Evolutionary conservation across 495 filamentous ascomycete genomes (phyloP), one percentile per base, ranked within the genome.

Genomic region (Chaetomium fimeti): DNA sequence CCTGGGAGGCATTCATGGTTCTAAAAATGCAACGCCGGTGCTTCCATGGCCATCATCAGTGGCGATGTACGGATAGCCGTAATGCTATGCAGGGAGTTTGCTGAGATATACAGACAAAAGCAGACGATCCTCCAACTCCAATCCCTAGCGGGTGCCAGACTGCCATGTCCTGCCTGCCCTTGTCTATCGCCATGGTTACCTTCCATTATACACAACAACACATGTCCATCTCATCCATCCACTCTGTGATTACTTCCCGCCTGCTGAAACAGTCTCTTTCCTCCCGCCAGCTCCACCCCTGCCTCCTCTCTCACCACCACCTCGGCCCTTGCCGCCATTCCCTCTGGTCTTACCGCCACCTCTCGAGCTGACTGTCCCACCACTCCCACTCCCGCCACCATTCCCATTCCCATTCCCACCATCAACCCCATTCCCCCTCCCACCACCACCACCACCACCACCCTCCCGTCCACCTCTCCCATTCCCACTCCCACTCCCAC

Each of bases 81-180:
- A 18, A 32, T 18, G 6, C 47, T 15, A 54, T 22, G 51, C 22
- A 20, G 27, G 32, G 5, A 54, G 13, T 13, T 22, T 15, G 13
- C 51, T 22, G 6, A n/a, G 8, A 29, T 54, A 54, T 29, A 28
- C 49, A 52, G 24, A 25, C 11, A 28, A 52, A 27, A 54, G 51
- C 51, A 54, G 51, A 32, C 32, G 27, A 54, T 7, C 24, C 49
- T 53, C 53, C 13, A 38, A 56, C 32, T 56, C 53, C 53, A 38
- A 40, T 24, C 28, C 24, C 52, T 36, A 38, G 18, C 4, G 5
- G 29, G 12, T 38, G 22, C 18, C n/a, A 56, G 32, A 24, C 53
- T 40, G 53, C 53, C 53, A 24, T 56, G n/a, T 24, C 29, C 53
- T 3, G 53, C 29, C 53, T 3, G 53, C 20, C 29, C 53, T 15